Conservation (phyloP, 2,329 filamentous ascomycete species). For the Trichoderma sp. region DNA sequence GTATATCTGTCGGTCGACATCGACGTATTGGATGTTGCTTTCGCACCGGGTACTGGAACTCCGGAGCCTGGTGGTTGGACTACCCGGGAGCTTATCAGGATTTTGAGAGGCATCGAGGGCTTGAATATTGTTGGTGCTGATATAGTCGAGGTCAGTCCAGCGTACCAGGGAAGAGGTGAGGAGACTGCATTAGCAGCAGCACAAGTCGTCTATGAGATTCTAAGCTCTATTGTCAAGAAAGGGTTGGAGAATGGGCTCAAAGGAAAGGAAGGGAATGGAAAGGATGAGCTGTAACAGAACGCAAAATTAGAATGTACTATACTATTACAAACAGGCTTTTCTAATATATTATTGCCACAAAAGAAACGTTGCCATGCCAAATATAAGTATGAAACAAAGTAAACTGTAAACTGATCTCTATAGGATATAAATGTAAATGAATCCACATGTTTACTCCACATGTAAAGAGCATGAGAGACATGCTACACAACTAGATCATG, state of each 20-base stretch:
- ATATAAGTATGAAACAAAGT: not conserved
- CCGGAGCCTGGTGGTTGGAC: slow-evolving; percentile 92
- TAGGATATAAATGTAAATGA: not conserved
- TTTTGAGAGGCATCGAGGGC: slow-evolving; percentile 76
- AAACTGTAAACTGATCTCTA: not conserved
- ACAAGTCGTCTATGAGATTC: slow-evolving; percentile 81
- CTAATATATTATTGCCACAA: not conserved
- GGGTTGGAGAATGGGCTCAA: slow-evolving; percentile 40
- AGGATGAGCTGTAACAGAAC: slow-evolving; percentile 40
- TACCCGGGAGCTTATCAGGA: slow-evolving; percentile 80
- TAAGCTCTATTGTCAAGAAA: slow-evolving; percentile 70
- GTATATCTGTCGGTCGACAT: slow-evolving; percentile 82
- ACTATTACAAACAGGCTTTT: not conserved
- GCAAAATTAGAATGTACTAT: not conserved
- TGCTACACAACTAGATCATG: not conserved
- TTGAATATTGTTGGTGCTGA: slow-evolving; percentile 87
- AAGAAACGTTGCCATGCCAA: not conserved
- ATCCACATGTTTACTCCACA: not conserved
- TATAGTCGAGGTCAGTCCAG: slow-evolving; percentile 75
- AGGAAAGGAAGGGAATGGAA: slow-evolving; percentile 30
- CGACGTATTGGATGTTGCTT: slow-evolving; percentile 74
- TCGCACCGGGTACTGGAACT: slow-evolving; percentile 74
- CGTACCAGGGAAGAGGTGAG: slow-evolving; percentile 78
- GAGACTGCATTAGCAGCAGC: slow-evolving; percentile 79
- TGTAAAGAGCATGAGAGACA: not conserved